Evolutionary conservation across 2,329 filamentous ascomycete genomes (phyloP).

Genomic region (Emmonsiellopsis sp.): DNA sequence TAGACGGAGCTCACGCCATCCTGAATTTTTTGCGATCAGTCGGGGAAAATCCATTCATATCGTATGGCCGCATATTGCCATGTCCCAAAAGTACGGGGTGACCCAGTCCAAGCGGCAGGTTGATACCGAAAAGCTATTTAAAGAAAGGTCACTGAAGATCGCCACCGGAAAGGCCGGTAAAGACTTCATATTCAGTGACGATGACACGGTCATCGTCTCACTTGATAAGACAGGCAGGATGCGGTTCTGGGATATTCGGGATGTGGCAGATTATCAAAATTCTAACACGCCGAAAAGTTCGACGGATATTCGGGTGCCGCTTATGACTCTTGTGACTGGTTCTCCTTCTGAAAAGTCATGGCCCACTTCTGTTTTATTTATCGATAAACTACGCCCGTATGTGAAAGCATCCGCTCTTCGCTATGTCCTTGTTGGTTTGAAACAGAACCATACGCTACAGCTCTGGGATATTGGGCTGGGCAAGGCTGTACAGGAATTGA

Average conservation of each 20-base stretch:
- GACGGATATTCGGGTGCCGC: slow-evolving; percentile 72
- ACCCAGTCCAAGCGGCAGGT: slow-evolving; percentile 51
- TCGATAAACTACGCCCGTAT: slow-evolving; percentile 93
- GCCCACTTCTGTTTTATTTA: slow-evolving; percentile 89
- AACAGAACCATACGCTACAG: slow-evolving; percentile 97
- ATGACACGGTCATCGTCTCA: slow-evolving; percentile 88
- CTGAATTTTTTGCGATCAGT: slow-evolving; percentile 90
- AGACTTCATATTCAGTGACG: slow-evolving; percentile 95
- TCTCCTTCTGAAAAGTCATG: slow-evolving; percentile 87
- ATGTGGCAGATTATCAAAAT: slow-evolving; percentile 47
- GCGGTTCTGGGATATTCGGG: slow-evolving; percentile 96
- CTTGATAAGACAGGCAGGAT: slow-evolving; percentile 93
- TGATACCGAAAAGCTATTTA: slow-evolving; percentile 78
- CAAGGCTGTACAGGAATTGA: slow-evolving; percentile 94
- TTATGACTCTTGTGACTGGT: slow-evolving; percentile 80
- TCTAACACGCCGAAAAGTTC: slow-evolving; percentile 37
- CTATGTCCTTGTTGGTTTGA: slow-evolving; percentile 95
- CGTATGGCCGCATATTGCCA: slow-evolving; percentile 55
- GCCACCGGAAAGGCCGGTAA: slow-evolving; percentile 97
- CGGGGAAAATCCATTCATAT: slow-evolving; percentile 95
- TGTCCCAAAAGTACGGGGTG: slow-evolving; percentile 40
- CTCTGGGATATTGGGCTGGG: slow-evolving; percentile 94
- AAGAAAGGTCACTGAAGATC: slow-evolving; percentile 83
- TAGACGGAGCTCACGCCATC: slow-evolving; percentile 77
- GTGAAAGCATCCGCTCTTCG: slow-evolving; percentile 80